Evolutionary conservation across 306 rosid species (phyloP), one percentile per base, ranked within the genome.

Genomic region (Sicyos baderoa): DNA sequence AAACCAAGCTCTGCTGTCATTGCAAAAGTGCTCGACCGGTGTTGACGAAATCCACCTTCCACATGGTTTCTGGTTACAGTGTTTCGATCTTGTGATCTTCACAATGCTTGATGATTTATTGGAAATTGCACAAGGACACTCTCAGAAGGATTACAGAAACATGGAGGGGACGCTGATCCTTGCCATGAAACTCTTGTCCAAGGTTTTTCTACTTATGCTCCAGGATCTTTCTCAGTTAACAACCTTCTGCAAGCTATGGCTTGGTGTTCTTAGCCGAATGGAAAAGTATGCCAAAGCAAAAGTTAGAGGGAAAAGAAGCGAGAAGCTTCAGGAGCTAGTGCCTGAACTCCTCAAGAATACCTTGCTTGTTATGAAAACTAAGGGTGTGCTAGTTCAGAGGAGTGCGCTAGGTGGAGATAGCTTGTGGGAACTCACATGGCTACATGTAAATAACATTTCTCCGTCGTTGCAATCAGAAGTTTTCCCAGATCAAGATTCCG

Each of bases 391-490:
- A 65, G 82, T 74, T 19, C 96, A 86, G 64, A 93, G 89, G 81
- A 84, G 91, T 72, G 96, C 97, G 29, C 58, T 93, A 70, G 99
- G 97, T 23, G 99, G 94, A 54, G 96, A 90, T 76, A 90, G 99
- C 84, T 79, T 93, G 73, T 93, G 99, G 99, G 94, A 93, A 79
- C 75, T 90, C 80, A 93, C 99, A 60, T 93, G 97, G 99, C 79
- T 90, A 52, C 96, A 93, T 61, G 97, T 88, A 65, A 93, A 90
- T 69, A 90, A 84, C 78, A 88, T 93, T 72, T 82, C 90, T n/a
- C 87, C 89, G 0, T 84, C 90, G 8, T 81, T 90, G 88, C 96
- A 93, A 74, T 79, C 88, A n/a, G 97, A 93, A 74, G 90, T 93
- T 50, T 93, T 88, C 79, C 91, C 97, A 0, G 89, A 88, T 78